A percentile compares a stretch with the other conserved stretches of the same genome.
Conservation (phyloP, 768 basidiomycete species). For the Trametes gibbosa region DNA sequence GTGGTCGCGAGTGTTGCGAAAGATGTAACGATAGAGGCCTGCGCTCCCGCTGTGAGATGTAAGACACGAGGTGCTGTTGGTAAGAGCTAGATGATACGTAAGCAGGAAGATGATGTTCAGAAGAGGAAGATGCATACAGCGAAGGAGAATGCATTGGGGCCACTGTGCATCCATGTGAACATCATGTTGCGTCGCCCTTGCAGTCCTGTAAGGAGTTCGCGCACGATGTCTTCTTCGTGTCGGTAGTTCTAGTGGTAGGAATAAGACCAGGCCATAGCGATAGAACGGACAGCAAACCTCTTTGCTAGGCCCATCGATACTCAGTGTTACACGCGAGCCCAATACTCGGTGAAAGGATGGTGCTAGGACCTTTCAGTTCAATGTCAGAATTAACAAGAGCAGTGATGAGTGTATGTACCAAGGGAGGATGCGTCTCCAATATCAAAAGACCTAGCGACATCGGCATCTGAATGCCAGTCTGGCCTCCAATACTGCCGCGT, state of each 20-base stretch:
- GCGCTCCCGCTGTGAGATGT: constrained; percentile 66
- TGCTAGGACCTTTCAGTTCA: constrained; percentile 32
- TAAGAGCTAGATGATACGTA: constrained; percentile 37
- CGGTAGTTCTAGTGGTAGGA: constrained; percentile 54
- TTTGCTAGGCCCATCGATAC: constrained; percentile 39
- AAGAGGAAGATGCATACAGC: constrained; percentile 24
- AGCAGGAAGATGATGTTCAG: background rate
- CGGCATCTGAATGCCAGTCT: constrained; percentile 54
- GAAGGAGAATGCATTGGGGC: constrained; percentile 32
- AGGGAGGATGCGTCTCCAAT: constrained; percentile 72
- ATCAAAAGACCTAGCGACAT: constrained; percentile 47
- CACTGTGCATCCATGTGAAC: constrained; percentile 34
- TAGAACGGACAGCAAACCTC: constrained; percentile 35
- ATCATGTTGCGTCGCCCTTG: constrained; percentile 70
- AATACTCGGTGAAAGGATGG: constrained; percentile 43
- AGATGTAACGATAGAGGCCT: constrained; percentile 58
- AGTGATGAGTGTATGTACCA: constrained; percentile 40
- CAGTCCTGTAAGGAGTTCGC: constrained; percentile 72
- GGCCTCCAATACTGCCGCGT: constrained; percentile 72
- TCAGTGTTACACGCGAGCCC: constrained; percentile 37
- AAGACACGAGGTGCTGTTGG: constrained; percentile 55
- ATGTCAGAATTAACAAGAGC: background rate
- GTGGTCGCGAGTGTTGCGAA: constrained; percentile 61
- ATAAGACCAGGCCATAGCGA: background rate
- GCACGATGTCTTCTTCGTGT: constrained; percentile 70